Evolutionary conservation across 2,329 filamentous ascomycete genomes (phyloP).

Genomic region (Sporothrix globosa): DNA sequence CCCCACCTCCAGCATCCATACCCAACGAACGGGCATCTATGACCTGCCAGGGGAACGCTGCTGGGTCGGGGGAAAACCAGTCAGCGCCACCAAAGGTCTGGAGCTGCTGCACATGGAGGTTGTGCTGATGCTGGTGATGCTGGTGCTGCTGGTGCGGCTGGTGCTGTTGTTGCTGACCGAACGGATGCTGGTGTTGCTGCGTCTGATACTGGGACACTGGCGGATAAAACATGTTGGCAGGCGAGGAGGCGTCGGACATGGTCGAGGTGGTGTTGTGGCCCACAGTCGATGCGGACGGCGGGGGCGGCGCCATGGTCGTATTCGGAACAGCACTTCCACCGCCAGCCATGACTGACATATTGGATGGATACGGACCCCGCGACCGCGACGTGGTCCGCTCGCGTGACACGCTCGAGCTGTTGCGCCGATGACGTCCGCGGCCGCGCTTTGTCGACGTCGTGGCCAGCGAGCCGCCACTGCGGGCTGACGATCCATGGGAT

Average conservation of each 20-base stretch:
- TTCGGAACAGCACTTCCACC: neutral
- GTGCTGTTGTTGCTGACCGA: slow-evolving; percentile 6
- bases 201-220: slow-evolving; percentile 11
- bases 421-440: slow-evolving; percentile 20
- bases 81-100: slow-evolving; percentile 28
- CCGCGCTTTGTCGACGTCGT: slow-evolving; percentile 4
- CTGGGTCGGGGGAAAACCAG: slow-evolving; percentile 30
- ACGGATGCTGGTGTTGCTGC: slow-evolving; percentile 21
- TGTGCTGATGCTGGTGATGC: slow-evolving; percentile 21
- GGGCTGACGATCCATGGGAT: neutral
- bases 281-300: neutral
- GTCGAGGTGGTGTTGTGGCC: neutral
- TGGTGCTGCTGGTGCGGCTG: slow-evolving; percentile 23
- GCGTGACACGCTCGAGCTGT: slow-evolving; percentile 24
- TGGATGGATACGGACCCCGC: neutral
- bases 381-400: slow-evolving; percentile 17
- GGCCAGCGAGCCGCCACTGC: neutral
- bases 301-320: slow-evolving; percentile 15
- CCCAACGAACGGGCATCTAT: slow-evolving; percentile 12
- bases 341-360: no score
- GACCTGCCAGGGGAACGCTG: slow-evolving; percentile 26
- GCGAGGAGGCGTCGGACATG: slow-evolving; percentile 9
- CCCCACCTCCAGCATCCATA: neutral
- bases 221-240: slow-evolving; percentile 21
- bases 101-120: slow-evolving; percentile 26